Evolutionary conservation across 768 basidiomycete genomes (phyloP), one percentile per base, ranked within the genome.

Genomic region (Boletus coccyginus): DNA sequence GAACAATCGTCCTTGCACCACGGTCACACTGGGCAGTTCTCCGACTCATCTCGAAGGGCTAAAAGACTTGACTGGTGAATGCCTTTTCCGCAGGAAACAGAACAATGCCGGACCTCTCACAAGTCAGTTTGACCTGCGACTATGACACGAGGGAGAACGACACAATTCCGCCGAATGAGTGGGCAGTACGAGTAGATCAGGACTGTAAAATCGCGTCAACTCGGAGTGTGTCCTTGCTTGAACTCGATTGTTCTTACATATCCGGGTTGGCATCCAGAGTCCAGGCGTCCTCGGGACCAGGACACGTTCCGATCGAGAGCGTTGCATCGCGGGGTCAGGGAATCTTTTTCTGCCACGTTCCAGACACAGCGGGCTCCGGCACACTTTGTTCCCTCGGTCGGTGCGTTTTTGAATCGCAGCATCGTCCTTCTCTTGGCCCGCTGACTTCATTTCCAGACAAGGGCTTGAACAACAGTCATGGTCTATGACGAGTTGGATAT

Each of bases 41-140:
- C n/a, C n/a, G n/a, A 27, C 27, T 27, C 27, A 5, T 33, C 11
- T 12, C 13, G 12, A 33, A 33, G 33, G 3, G 11, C 83, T 6
- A 59, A 64, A 75, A 92, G 91, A 72, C 92, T 83, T 65, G 93
- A 79, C 59, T 86, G 79, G 77, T 90, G 87, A 63, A 93, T 91
- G 68, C 89, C 89, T 88, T 49, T 78, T 68, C 84, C 87, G 74
- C 58, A 55, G 41, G 47, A 38, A 57, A 51, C 44, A 43, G 29
- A 29, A 60, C 40, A 43, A 16, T 14, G 5, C 27, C 10, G 29
- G 17, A 17, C 27, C 8, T 29, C 31, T n/a, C 53, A 31, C 19
- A 32, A 53, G 19, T 29, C 33, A 13, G 52, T 36, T 64, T 60
- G 70, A 90, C 88, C 86, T 81, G 82, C 84, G 13, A 91, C 81